A percentile compares a stretch with the other conserved stretches of the same genome.
These are phyloP conservation scores for Ganoderma resinaceum DNA, from an alignment of 1,284 basidiomycete species.

Conservation along the genomic window DNA sequence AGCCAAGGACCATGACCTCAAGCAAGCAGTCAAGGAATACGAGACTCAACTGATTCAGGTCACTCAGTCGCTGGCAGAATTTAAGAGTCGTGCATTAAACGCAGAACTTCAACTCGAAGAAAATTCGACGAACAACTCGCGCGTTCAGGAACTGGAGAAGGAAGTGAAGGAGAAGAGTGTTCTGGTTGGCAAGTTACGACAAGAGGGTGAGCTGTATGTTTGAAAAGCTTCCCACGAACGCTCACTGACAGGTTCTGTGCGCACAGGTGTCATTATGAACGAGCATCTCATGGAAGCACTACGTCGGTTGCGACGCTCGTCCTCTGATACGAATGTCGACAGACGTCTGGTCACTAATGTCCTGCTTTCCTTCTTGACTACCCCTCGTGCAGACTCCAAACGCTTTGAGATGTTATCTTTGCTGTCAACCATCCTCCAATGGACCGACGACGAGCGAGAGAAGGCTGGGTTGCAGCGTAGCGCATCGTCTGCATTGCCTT, in stretches of 20 bases:
- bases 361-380: slow-evolving; percentile 90
- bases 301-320: slow-evolving; percentile 87
- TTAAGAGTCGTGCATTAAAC: slow-evolving; percentile 83
- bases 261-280: slow-evolving; percentile 90
- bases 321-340: slow-evolving; percentile 91
- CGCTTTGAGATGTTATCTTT: slow-evolving; percentile 96
- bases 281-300: slow-evolving; percentile 98
- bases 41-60: slow-evolving; percentile 76
- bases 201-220: slow-evolving; percentile 76
- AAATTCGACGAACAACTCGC: slow-evolving; percentile 68
- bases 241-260: background rate
- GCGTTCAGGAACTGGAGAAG: slow-evolving; percentile 78
- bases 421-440: slow-evolving; percentile 87
- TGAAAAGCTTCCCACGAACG: background rate
- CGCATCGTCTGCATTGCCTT: slow-evolving; percentile 37
- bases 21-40: slow-evolving; percentile 83
- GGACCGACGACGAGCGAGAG: slow-evolving; percentile 91
- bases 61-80: slow-evolving; percentile 82
- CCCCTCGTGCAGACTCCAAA: slow-evolving; percentile 91
- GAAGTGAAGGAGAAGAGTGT: slow-evolving; percentile 96
- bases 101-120: slow-evolving; percentile 89
- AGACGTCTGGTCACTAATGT: slow-evolving; percentile 95
- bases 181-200: slow-evolving; percentile 90
- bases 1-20: slow-evolving; percentile 81
- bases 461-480: slow-evolving; percentile 86